phyloP scores from a whole-genome alignment of 2,329 filamentous ascomycete genomes.

The Arthroderma sp. region DNA sequence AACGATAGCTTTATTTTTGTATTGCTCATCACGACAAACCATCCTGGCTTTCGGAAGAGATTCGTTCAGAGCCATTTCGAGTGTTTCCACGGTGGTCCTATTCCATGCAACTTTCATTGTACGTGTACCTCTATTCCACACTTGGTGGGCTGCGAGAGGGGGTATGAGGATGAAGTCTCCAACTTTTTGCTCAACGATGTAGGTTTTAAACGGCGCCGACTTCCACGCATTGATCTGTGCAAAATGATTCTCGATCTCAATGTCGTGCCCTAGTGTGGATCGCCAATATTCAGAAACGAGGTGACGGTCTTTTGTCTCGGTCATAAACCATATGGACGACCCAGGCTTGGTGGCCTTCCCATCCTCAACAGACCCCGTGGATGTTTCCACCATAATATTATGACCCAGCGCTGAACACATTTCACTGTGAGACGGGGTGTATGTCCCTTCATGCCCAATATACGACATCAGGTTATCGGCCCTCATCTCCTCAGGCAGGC shows the following conservation, averaged over 20 bases:
- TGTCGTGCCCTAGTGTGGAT: constrained; percentile 85
- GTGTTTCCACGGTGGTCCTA: constrained; percentile 78
- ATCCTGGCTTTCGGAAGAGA: constrained; percentile 77
- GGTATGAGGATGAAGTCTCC: constrained; percentile 93
- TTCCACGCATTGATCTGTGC: constrained; percentile 94
- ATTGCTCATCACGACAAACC: constrained; percentile 93
- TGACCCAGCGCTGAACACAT: constrained; percentile 96
- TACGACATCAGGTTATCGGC: constrained; percentile 98
- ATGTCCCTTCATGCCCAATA: constrained; percentile 92
- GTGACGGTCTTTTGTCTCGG: constrained; percentile 81
- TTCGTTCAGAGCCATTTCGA: constrained; percentile 74
- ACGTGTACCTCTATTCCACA: constrained; percentile 91
- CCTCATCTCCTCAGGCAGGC: constrained; percentile 70
- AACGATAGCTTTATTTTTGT: constrained; percentile 95
- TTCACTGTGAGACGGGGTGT: constrained; percentile 85
- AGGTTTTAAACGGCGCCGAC: constrained; percentile 82
- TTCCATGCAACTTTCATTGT: constrained; percentile 99
- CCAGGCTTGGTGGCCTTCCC: constrained; percentile 63
- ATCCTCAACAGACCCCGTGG: constrained; percentile 47
- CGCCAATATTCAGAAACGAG: constrained; percentile 88
- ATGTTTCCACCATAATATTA: constrained; percentile 96
- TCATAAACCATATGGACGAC: constrained; percentile 98
- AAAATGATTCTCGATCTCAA: constrained; percentile 94
- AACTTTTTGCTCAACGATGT: constrained; percentile 76
- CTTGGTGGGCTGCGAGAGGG: constrained; percentile 85